Base-by-base conservation (phyloP, 768 basidiomycete genomes). In the Artomyces pyxidatus region DNA sequence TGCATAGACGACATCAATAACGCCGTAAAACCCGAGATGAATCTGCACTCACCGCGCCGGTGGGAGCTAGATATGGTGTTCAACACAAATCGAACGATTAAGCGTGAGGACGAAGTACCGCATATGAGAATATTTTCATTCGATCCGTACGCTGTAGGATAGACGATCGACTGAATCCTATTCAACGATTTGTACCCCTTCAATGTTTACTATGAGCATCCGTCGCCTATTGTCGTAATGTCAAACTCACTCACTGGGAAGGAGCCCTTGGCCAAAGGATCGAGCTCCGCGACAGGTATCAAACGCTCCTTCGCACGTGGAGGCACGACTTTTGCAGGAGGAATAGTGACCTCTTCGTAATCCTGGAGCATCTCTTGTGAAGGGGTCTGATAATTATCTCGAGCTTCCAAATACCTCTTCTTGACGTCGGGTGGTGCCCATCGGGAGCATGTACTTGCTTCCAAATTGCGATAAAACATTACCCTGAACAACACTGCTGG, bases 91-190 rank as follows among this genome's bases (percentile, higher is more conserved):
- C 45, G 16, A 10, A 35, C 23, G 25, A 37, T 19, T 28, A 30
- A 52, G 53, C 49, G 29, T 21, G 45, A 12, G 22, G 41, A 30
- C 40, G 27, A 66, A 76, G 53, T 59, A 88, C 88, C 91, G 61
- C 91, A 94, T 30, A 99, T 76, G 22, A 99, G 80, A 71, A 99
- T 78, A 61, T 99, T 99, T 67, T 97, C 96, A 56, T 96, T 98
- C 1, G 90, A 85, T n/a, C 78, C 72, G 65, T 95, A 97, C 1
- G 94, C 96, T 3, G 88, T 89, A 0, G 87, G 84, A 67, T 85
- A 97, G 17, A 98, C 84, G 52, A 97, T 91, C 1, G 91, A 94
- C 62, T 99, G 96, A 50, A 99, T 86, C 54, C 96, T 77, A 63
- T 99, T 99, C 54, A 99, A 71, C 9, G 83, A 74, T 27, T 74